Evolutionary conservation across 148 eudicot genomes (phyloP).

Genomic region (Rhododendron mucronatum): DNA sequence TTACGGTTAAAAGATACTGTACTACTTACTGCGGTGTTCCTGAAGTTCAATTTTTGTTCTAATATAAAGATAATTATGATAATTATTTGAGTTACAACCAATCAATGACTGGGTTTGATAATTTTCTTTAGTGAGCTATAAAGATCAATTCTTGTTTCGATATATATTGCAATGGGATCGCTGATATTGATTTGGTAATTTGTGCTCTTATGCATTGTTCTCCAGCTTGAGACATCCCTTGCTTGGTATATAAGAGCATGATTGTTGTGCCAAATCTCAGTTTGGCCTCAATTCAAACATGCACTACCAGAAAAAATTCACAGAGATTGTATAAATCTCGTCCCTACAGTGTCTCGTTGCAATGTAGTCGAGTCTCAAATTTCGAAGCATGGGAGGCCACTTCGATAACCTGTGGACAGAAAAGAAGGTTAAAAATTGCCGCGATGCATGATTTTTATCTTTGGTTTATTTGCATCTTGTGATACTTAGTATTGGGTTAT

Average conservation of each 20-base stretch:
- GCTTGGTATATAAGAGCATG: not conserved
- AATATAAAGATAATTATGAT: too few relatives aligned
- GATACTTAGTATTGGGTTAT: not conserved
- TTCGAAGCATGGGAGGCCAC: not conserved
- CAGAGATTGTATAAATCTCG: not conserved
- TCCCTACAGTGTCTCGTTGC: not conserved
- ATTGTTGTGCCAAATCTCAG: constrained; percentile 8
- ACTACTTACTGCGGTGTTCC: not conserved
- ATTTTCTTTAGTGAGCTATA: not conserved
- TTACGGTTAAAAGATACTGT: not conserved
- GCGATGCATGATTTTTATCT: not conserved
- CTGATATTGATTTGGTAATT: not conserved
- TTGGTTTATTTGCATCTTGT: not conserved
- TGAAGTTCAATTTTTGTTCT: not conserved
- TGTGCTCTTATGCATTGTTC: not conserved
- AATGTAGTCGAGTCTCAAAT: not conserved
- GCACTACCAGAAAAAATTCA: not conserved
- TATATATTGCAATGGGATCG: not conserved
- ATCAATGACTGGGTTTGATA: not conserved
- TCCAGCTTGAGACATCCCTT: not conserved
- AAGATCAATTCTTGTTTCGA: not conserved
- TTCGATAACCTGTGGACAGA: not conserved
- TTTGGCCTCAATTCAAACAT: constrained; percentile 1
- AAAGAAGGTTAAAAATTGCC: constrained; percentile 24
- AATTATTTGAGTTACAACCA: not conserved